Evolutionary conservation across 768 basidiomycete genomes (phyloP).

Genomic region (Psilocybe cyanescens): DNA sequence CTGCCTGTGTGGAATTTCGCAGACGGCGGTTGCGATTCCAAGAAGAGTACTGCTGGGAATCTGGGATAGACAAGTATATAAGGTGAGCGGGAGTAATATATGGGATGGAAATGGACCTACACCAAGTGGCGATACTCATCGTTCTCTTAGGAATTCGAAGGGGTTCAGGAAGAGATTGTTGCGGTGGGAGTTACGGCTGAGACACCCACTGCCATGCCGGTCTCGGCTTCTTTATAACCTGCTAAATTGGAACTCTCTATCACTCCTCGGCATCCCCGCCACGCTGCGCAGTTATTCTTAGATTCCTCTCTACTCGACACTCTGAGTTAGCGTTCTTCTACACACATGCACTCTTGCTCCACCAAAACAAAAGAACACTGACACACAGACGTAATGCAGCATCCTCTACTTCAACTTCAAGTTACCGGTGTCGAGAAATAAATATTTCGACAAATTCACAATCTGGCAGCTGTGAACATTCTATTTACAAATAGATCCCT

Average conservation of each 20-base stretch:
- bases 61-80: conserved; percentile 16
- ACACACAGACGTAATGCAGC: not conserved
- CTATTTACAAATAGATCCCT: not conserved
- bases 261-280: not conserved
- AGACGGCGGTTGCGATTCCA: conserved; percentile 63
- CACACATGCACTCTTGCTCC: not conserved
- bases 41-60: conserved; percentile 54
- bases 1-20: conserved; percentile 37
- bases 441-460: not conserved
- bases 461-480: not conserved
- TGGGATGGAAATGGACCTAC: conserved; percentile 27
- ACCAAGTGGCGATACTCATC: conserved; percentile 42
- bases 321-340: not conserved
- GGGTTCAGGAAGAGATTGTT: not conserved
- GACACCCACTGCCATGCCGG: conserved; percentile 6
- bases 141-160: conserved; percentile 4
- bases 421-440: not conserved
- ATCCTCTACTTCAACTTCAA: too few relatives aligned
- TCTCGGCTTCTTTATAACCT: conserved; percentile 1
- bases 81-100: not conserved
- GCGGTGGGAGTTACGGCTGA: conserved; percentile 7
- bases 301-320: not conserved
- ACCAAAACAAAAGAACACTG: not conserved
- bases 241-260: not conserved
- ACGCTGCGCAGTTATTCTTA: conserved; percentile 13